Base-by-base conservation (phyloP, 257 asterid species). In the Fraxinus cuspidata region DNA sequence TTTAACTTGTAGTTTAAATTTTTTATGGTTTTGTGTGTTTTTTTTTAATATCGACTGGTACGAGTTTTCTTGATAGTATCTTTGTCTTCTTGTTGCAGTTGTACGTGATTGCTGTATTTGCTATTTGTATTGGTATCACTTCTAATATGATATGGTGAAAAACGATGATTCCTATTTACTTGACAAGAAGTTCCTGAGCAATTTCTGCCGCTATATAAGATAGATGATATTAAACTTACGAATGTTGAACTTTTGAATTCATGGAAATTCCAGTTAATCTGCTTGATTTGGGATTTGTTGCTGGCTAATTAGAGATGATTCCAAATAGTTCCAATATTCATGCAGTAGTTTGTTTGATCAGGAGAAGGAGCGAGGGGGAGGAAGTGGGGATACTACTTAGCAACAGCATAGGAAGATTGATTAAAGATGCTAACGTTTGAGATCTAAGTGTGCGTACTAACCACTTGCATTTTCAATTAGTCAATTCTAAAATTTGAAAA, bases 61-160 rank as follows among this genome's bases (percentile, higher is more conserved):
- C 23, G 29, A 2, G 25, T 60, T 60, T 9, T 9, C 7, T 25
- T 29, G 2, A 1, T 60, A 8, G 32, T 60, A 7, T 21, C 19
- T 13, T 60, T 60, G 11, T 60, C 68, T 60, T 23, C 18, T 21
- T 18, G 18, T 58, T 21, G 23, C 13, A 74, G 35, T 35, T 56
- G 34, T 31, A 58, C n/a, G 58, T 32, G 70, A 31, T 72, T 49
- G 40, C 66, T 40, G 28, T 72, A 72, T 72, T 49, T 13, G 29
- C 28, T 21, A 58, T 28, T 21, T 58, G 66, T 58, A 58, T 21
- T 7, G 29, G 29, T 21, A 58, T 21, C 2, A 21, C 29, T 21
- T n/a, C 13, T 21, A 3, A 58, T 51, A 19, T 15, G 60, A 51
- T 19, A 15, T 51, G 60, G 60, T 4, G 21, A 51, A 18, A 49